Percentiles rank a stretch among this genome's conserved stretches.
These are phyloP conservation scores for Phytophthora macrochlamydospora DNA, from an alignment of 352 stramenopile genomes.

Conservation along the genomic window DNA sequence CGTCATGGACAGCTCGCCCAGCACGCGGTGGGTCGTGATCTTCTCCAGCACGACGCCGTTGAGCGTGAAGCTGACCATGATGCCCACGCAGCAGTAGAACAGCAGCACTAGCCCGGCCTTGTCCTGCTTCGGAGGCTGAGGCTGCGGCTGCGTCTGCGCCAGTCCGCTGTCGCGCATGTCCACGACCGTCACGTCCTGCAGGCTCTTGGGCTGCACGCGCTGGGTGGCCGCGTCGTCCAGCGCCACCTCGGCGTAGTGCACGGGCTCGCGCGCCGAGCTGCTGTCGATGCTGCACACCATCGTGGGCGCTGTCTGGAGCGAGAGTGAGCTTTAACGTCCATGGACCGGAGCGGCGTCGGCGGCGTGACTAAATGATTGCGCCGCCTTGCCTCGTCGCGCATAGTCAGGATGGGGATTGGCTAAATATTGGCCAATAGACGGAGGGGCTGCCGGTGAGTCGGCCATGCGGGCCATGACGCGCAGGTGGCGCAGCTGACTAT, in stretches of 20 bases:
- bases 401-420: no score
- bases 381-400: no score
- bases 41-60: conserved; percentile 86
- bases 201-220: conserved; percentile 33
- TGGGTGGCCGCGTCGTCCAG: conserved; percentile 42
- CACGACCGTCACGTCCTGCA: conserved; percentile 44
- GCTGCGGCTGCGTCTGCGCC: conserved; percentile 7
- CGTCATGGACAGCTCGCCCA: conserved; percentile 84
- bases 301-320: background rate
- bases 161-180: conserved; percentile 31
- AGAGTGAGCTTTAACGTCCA: no score
- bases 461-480: no score
- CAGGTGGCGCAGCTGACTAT: no score
- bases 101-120: conserved; percentile 53
- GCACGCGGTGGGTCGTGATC: conserved; percentile 81
- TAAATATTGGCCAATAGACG: no score
- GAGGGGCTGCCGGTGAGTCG: no score
- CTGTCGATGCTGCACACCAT: conserved; percentile 58
- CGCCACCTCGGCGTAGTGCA: conserved; percentile 68
- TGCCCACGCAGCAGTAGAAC: conserved; percentile 78
- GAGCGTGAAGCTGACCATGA: conserved; percentile 86
- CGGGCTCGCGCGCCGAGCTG: conserved; percentile 19
- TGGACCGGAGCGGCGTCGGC: no score
- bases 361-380: no score
- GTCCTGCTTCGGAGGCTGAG: conserved; percentile 9